Evolutionary conservation across 805 yeast genomes (phyloP), one percentile per base, ranked within the genome.

Genomic region (Peterozyma xylosa): DNA sequence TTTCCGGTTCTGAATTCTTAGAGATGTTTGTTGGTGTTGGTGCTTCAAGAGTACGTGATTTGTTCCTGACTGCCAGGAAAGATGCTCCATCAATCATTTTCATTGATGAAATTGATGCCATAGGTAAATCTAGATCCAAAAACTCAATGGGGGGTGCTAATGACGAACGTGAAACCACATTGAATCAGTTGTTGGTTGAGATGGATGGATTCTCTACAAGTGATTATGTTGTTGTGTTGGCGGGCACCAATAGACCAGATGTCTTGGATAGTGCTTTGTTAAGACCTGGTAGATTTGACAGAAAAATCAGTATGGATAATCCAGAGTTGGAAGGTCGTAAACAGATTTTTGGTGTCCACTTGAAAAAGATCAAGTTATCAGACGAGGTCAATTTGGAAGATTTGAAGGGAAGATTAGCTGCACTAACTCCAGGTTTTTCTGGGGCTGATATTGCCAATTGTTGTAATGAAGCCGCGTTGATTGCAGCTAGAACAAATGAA

Each of bases 1-100:
- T 89, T 6, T 84, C 95, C 1, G 96, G 96, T 54, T 87, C 96
- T 11, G 96, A 89, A 60, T 89, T 89, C 53, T 95, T 88, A n/a
- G 96, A 89, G 63, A 89, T 89, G 96, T 89, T 86, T 70, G 95
- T 86, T 16, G 96, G 96, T 66, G 96, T 89, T 21, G 96, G 96
- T 67, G 96, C 96, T 3, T 82, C 91, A 3, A 76, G 97, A 62
- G 97, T 89, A 36, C 85, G 97, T 62, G 96, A 90, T 58, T 71
- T 89, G 57, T 89, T 89, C 68, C 82, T 84, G 58, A 85, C 86
- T 38, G 97, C 96, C 14, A 75, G 96, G 56, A 85, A 84, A 50
- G 83, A 79, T 70, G 93, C 96, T 0, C 97, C 97, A 6, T 74
- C 95, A 2, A 89, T 89, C 54, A 82, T 89, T 43, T 89, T 89